A percentile compares a stretch with the other conserved stretches of the same genome.
These are phyloP conservation scores for Colletotrichum abscissum DNA, from an alignment of 2,329 filamentous ascomycete species.

Conservation along the genomic window DNA sequence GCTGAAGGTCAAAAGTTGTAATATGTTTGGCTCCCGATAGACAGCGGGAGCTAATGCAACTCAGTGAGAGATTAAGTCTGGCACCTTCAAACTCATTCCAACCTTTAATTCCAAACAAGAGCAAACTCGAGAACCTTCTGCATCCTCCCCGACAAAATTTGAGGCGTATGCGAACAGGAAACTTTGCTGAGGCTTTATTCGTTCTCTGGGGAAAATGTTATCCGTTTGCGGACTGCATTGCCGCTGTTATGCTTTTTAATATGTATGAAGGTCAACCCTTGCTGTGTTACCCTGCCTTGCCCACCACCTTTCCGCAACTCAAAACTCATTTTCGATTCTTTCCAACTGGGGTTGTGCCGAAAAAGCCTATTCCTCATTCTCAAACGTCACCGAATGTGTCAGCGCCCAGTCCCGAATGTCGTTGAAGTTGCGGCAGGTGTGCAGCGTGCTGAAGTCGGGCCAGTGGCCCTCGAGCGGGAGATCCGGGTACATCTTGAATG, in stretches of 20 bases:
- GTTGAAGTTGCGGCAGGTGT: slow-evolving; percentile 66
- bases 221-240: background rate
- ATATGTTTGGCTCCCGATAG: background rate
- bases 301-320: background rate
- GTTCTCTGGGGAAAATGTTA: background rate
- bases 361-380: slow-evolving; percentile 52
- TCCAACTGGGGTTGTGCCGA: background rate
- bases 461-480: slow-evolving; percentile 59
- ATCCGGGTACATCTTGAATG: slow-evolving; percentile 61
- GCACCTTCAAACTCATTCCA: background rate
- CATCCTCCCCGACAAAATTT: background rate
- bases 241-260: background rate
- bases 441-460: slow-evolving; percentile 65
- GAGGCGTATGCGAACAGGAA: background rate
- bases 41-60: background rate
- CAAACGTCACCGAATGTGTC: slow-evolving; percentile 59
- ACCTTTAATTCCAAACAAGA: background rate
- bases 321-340: background rate
- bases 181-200: slow-evolving; percentile 14
- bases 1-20: fast-evolving
- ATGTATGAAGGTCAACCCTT: background rate
- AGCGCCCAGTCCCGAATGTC: slow-evolving; percentile 62
- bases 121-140: background rate
- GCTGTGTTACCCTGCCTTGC: background rate
- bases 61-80: background rate